Percentiles rank a stretch among this genome's conserved stretches.
Evolutionary conservation across 2,329 filamentous ascomycete species (phyloP).

Genomic region (Epicoccum sorghinum): DNA sequence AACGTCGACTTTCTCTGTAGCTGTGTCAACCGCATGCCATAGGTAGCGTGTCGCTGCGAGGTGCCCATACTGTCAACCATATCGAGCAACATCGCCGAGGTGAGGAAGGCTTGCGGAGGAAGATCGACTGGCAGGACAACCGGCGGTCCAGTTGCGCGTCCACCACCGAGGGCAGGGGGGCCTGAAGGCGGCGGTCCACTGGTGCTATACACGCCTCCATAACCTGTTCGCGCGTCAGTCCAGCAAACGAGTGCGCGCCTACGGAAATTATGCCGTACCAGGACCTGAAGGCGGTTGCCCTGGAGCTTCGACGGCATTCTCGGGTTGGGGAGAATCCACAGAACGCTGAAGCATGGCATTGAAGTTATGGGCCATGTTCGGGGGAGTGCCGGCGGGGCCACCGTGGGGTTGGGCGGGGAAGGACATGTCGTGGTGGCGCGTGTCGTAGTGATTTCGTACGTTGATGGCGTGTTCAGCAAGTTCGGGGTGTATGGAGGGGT

Average conservation of each 20-base stretch:
- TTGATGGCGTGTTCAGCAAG: conserved; percentile 25
- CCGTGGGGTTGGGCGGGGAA: conserved; percentile 38
- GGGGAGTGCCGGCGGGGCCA: conserved; percentile 38
- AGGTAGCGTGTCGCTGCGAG: conserved; percentile 8
- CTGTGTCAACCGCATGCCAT: conserved; percentile 20
- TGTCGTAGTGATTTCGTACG: conserved; percentile 2
- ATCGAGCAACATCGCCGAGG: conserved; percentile 91
- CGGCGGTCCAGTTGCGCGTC: conserved; percentile 28
- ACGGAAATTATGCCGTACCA: conserved; percentile 26
- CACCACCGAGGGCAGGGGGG: conserved; percentile 39
- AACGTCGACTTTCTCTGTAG: conserved; percentile 88
- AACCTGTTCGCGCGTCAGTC: conserved; percentile 36
- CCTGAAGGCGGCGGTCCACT: conserved; percentile 60
- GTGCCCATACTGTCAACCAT: conserved; percentile 81
- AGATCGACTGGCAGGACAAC: conserved; percentile 52
- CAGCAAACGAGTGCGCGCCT: neutral
- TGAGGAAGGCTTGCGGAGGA: conserved; percentile 97
- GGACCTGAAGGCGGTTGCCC: conserved; percentile 33
- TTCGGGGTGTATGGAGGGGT: conserved; percentile 22
- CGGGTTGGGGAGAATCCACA: conserved; percentile 38
- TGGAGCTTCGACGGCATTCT: conserved; percentile 30
- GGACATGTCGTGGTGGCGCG: conserved; percentile 27
- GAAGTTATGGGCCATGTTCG: conserved; percentile 41
- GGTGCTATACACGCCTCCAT: conserved; percentile 44
- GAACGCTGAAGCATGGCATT: conserved; percentile 47